A percentile compares a stretch with the other conserved stretches of the same genome.
Conservation (phyloP, 352 stramenopile species). For the Globisporangium alternatum region DNA sequence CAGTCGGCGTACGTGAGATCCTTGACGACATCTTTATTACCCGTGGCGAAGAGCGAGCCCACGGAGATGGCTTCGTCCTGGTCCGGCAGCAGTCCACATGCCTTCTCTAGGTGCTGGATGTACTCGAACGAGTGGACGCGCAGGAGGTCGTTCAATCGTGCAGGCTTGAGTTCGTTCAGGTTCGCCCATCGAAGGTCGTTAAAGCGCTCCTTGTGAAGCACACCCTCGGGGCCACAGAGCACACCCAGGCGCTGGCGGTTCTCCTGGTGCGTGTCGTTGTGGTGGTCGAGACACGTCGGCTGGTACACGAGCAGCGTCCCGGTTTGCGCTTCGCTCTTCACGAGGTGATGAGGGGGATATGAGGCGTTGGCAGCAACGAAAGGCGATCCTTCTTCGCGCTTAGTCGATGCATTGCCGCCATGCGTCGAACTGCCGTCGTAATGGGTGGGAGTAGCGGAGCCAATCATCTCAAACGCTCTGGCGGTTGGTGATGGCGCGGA, state of each 20-base stretch:
- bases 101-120: constrained; percentile 50
- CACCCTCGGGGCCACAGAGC: constrained; percentile 56
- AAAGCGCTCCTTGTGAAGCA: constrained; percentile 63
- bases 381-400: background rate
- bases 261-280: constrained; percentile 75
- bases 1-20: constrained; percentile 41
- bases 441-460: background rate
- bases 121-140: constrained; percentile 67
- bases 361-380: background rate
- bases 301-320: constrained; percentile 67
- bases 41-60: constrained; percentile 32
- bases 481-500: background rate
- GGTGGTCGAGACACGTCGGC: constrained; percentile 66
- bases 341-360: constrained; percentile 14
- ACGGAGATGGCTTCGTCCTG: constrained; percentile 47
- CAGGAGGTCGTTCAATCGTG: constrained; percentile 51
- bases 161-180: constrained; percentile 46
- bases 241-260: constrained; percentile 53
- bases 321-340: constrained; percentile 22
- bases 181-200: constrained; percentile 60
- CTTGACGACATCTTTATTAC: constrained; percentile 17
- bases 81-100: constrained; percentile 38
- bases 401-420: background rate
- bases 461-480: background rate
- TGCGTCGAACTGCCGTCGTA: background rate